phyloP scores from a whole-genome alignment of 2,329 filamentous ascomycete species.

The Phoma sp. region DNA sequence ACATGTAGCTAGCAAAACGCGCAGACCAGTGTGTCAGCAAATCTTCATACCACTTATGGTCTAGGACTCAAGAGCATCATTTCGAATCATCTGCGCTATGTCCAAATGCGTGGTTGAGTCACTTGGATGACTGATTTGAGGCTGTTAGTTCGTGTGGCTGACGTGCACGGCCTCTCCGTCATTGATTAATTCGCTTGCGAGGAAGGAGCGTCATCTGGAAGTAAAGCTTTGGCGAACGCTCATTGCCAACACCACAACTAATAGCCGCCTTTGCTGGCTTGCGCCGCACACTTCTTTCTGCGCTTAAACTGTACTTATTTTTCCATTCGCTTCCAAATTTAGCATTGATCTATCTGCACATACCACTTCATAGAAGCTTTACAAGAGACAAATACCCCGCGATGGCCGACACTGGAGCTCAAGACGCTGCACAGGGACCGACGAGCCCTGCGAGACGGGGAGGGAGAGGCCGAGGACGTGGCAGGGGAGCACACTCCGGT shows the following conservation, averaged over 20 bases:
- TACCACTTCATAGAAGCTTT: slow-evolving; percentile 3
- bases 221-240: slow-evolving; percentile 23
- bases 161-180: slow-evolving; percentile 20
- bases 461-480: slow-evolving; percentile 39
- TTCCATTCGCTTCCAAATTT: slow-evolving; percentile 3
- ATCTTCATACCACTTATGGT: background rate
- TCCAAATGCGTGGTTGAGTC: slow-evolving; percentile 27
- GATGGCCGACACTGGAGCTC: slow-evolving; percentile 40
- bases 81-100: slow-evolving; percentile 33
- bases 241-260: slow-evolving; percentile 17
- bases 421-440: slow-evolving; percentile 32
- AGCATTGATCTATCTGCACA: background rate
- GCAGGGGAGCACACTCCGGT: slow-evolving; percentile 31
- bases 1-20: background rate
- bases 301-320: slow-evolving; percentile 1
- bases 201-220: slow-evolving; percentile 28
- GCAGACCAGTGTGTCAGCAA: background rate
- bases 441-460: slow-evolving; percentile 37
- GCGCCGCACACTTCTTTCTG: slow-evolving; percentile 2
- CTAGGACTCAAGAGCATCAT: slow-evolving; percentile 18
- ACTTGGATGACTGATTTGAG: slow-evolving; percentile 25
- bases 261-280: slow-evolving; percentile 29
- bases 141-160: slow-evolving; percentile 16
- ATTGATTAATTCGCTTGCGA: slow-evolving; percentile 36
- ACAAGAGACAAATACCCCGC: slow-evolving; percentile 31